Evolutionary conservation across 2,329 filamentous ascomycete species (phyloP), one percentile per base, ranked within the genome.

Genomic region (Volutella citrinella): DNA sequence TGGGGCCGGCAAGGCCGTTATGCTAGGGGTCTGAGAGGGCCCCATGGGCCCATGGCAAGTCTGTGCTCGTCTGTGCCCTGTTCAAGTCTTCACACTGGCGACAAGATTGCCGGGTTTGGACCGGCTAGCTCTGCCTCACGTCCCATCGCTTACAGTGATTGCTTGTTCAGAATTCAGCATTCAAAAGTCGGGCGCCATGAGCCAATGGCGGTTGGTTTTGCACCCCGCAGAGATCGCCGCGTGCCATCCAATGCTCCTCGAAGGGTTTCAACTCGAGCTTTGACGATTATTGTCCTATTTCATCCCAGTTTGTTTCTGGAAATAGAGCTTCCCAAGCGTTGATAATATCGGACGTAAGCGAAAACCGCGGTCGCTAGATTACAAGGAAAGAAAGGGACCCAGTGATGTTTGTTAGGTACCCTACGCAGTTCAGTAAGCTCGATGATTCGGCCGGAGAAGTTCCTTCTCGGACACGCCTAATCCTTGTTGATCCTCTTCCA

Each of bases 401-500:
- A 17, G 25, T 31, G n/a, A n/a, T n/a, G n/a, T n/a, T n/a, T n/a
- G n/a, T n/a, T n/a, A n/a, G n/a, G n/a, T n/a, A n/a, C n/a, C n/a
- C n/a, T n/a, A n/a, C n/a, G n/a, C n/a, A n/a, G n/a, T n/a, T n/a
- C 19, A 11, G 26, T 20, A 23, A 30, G 27, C 30, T 27, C 27
- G 27, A 21, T 30, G 19, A 30, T 30, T 24, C 30, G 24, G 24
- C 29, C 18, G 36, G 24, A 27, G 16, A 21, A 16, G 16, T 28
- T 14, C 16, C 32, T 28, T 34, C 32, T 38, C 31, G 19, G 31
- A 26, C 18, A 36, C 42, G 33, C 15, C 32, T 65, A 72, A 29
- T 73, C 65, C 60, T 76, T 78, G 59, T 78, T 81, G 52, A 82
- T 76, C 52, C 69, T 72, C 59, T 70, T 73, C 78, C 78, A 82